Conservation (phyloP, 73 alveolate species). For the Tetrahymena malaccensis region DNA sequence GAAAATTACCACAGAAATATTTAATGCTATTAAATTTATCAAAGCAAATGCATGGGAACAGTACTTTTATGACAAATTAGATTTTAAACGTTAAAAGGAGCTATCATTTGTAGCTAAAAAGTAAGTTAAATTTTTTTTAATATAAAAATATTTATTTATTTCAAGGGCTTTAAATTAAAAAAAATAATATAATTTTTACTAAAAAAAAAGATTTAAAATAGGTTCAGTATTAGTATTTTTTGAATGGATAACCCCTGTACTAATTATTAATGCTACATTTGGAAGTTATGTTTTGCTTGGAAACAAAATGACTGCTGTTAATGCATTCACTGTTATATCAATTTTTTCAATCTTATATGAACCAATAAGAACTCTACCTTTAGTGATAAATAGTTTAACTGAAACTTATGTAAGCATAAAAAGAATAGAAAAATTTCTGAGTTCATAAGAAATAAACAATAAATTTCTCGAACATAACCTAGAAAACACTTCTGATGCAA, state of each 20-base stretch:
- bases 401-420: slow-evolving; percentile 64
- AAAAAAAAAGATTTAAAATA: not conserved
- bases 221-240: slow-evolving; percentile 41
- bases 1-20: slow-evolving; percentile 67
- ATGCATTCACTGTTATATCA: slow-evolving; percentile 56
- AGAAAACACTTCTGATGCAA: not conserved
- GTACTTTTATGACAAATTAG: slow-evolving; percentile 47
- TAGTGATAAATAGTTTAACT: slow-evolving; percentile 45
- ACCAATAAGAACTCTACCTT: slow-evolving; percentile 74
- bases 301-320: slow-evolving; percentile 54
- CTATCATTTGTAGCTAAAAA: slow-evolving; percentile 23
- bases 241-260: slow-evolving; percentile 54
- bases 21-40: slow-evolving; percentile 73
- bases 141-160: too few relatives aligned
- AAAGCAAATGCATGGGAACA: slow-evolving; percentile 80
- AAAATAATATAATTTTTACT: not conserved
- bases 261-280: slow-evolving; percentile 47
- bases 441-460: not conserved
- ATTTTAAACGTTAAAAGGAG: slow-evolving; percentile 55
- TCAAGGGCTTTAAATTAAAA: too few relatives aligned
- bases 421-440: slow-evolving; percentile 18
- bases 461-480: not conserved
- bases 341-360: slow-evolving; percentile 57
- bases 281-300: slow-evolving; percentile 50
- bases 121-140: not conserved